Base-by-base conservation (phyloP, 2,329 filamentous ascomycete genomes). In the Spiromastix sp. region DNA sequence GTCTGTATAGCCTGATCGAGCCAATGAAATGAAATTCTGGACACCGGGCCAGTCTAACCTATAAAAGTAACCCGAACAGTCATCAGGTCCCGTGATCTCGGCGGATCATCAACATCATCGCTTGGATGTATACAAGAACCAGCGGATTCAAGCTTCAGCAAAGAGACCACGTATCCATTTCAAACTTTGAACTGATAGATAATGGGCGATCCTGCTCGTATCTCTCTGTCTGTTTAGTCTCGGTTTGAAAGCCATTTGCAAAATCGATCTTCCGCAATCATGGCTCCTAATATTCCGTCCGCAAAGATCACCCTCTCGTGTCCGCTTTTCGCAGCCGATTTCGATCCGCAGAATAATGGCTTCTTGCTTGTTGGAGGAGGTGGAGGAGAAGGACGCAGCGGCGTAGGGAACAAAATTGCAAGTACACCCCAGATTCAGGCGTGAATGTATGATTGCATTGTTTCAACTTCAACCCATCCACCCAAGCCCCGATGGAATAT, bases 371-470 rank as follows among this genome's bases (percentile, higher is more conserved):
- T 94, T 24, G 85, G 81, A 41, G 89, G 89, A 34, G 89, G 89
- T 42, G 89, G 89, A 45, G 89, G 89, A 33, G 78, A 84, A 44
- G 78, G 82, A 32, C 75, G 77, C 45, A 85, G 76, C 46, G 86
- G 85, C 29, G 83, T 94, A 15, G 77, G 79, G 38, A 94, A 94
- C 67, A 85, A 85, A 60, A 85, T 94, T 51, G 82, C 82, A 62
- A 53, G 78, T 66, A 36, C 26, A 16, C 19, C 25, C 30, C 19
- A 15, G 18, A 11, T 22, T 18, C 3, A 16, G 10, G 15, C 11
- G 11, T 8, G 16, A 19, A 9, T 9, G 12, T 13, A 12, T 11
- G 20, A 29, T n/a, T 21, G 32, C 44, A 34, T n/a, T n/a, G n/a
- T n/a, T n/a, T n/a, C n/a, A n/a, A n/a, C n/a, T n/a, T n/a, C n/a